Evolutionary conservation across 106 monocot genomes (phyloP), one percentile per base, ranked within the genome.

Genomic region (Vanilla planifolia): DNA sequence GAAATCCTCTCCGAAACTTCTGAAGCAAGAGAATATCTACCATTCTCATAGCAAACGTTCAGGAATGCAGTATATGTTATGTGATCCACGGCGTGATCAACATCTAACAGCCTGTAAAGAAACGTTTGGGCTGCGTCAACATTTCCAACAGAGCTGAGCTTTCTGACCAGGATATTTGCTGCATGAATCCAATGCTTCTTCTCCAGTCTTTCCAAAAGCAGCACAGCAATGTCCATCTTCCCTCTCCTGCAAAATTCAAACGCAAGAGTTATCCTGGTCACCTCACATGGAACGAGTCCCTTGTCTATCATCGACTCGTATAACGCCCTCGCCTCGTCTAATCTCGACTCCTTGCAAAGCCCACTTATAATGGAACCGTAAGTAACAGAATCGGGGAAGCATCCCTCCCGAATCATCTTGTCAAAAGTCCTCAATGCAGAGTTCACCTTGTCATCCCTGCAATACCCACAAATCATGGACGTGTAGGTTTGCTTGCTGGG

Each of bases 331-430:
- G 98, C 98, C 70, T 92, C 87, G 34, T 88, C 85, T 23, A 98
- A 45, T 48, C 92, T 88, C n/a, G 71, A 80, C 33, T 82, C 92
- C 67, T 88, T 98, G 69, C 98, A 92, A 5, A 98, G 77, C n/a
- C 92, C 98, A 62, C 98, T 98, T 58, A 98, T 76, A 19, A 98
- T 43, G 71, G 98, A 74, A 36, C 88, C 81, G 69, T 98, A 98
- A 15, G 85, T 82, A 55, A 92, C 79, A 5, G 98, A 75, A 76
- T 98, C 92, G 37, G 81, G 77, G 8, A 53, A 21, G 25, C 76
- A 81, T 43, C 79, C 85, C 44, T 79, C 40, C 57, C 70, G 69
- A 47, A 67, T 62, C 98, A 98, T 98, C 41, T 70, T 98, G 23
- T 85, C 83, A 63, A 92, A 92, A 20, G 88, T n/a, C 48, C 82